These are phyloP conservation scores for Phanerochaete carnosa DNA, from an alignment of 768 basidiomycete genomes.

Conservation along the genomic window DNA sequence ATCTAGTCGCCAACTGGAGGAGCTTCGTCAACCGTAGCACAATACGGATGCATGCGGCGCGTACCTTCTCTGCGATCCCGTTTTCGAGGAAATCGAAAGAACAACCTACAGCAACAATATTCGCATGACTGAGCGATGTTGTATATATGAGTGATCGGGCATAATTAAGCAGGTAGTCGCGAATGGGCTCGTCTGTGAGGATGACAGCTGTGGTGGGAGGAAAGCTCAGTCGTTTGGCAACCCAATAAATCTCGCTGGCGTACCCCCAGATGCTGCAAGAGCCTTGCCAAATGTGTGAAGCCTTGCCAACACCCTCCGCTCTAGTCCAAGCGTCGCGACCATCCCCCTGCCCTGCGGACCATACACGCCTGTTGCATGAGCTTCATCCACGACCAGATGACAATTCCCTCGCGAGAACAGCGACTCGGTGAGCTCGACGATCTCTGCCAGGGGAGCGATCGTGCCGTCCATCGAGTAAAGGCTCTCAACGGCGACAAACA, in stretches of 20 bases:
- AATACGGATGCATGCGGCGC: slow-evolving; percentile 13
- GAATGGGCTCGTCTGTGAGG: slow-evolving; percentile 65
- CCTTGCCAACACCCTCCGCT: slow-evolving; percentile 68
- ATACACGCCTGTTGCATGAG: slow-evolving; percentile 90
- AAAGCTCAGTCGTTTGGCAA: background rate
- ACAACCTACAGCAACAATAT: slow-evolving; percentile 70
- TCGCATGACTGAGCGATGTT: slow-evolving; percentile 76
- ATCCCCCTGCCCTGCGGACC: slow-evolving; percentile 75
- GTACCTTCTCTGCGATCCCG: slow-evolving; percentile 59
- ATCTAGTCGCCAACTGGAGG: slow-evolving; percentile 15
- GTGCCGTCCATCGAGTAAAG: slow-evolving; percentile 98
- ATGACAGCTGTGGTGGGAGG: slow-evolving; percentile 63
- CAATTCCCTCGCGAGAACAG: slow-evolving; percentile 60
- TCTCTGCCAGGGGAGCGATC: slow-evolving; percentile 66
- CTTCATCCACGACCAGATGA: slow-evolving; percentile 86
- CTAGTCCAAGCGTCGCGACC: slow-evolving; percentile 66
- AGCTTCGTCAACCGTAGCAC: slow-evolving; percentile 22
- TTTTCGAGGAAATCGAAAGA: slow-evolving; percentile 78
- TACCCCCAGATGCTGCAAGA: slow-evolving; percentile 81
- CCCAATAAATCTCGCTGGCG: slow-evolving; percentile 26
- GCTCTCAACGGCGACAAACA: slow-evolving; percentile 86
- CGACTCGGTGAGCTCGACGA: slow-evolving; percentile 61
- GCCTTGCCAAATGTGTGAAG: slow-evolving; percentile 95
- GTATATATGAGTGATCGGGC: slow-evolving; percentile 91
- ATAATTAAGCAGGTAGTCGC: slow-evolving; percentile 88